Evolutionary conservation across 2,329 filamentous ascomycete species (phyloP).

Genomic region (Hymenotorrendiella dingleyae): DNA sequence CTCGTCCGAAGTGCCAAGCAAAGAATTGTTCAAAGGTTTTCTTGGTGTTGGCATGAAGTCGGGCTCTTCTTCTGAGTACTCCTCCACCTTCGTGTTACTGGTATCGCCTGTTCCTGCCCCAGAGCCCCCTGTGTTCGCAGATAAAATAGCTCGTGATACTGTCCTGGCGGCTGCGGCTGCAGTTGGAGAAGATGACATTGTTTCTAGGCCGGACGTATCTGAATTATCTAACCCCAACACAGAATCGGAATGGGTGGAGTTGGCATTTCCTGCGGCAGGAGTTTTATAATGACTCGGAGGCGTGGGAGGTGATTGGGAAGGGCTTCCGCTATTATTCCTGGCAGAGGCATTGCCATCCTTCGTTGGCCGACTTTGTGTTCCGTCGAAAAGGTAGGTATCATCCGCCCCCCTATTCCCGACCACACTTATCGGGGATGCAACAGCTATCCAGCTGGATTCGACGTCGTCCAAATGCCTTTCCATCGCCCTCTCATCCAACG

Average conservation of each 20-base stretch:
- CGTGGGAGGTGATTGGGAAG: constrained; percentile 19
- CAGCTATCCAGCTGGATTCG: constrained; percentile 59
- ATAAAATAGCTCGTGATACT: constrained; percentile 46
- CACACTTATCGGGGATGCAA: constrained; percentile 48
- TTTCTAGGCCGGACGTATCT: constrained; percentile 47
- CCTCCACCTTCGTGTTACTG: constrained; percentile 8
- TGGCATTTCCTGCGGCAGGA: constrained; percentile 13
- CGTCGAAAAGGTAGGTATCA: constrained; percentile 56
- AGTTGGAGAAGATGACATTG: constrained; percentile 50
- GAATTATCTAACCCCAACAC: constrained; percentile 31
- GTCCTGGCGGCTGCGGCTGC: constrained; percentile 48
- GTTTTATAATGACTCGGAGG: constrained; percentile 26
- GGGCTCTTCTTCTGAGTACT: constrained; percentile 16
- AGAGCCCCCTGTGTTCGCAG: constrained; percentile 31
- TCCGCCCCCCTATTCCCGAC: constrained; percentile 41
- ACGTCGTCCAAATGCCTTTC: constrained; percentile 51
- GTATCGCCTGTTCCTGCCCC: constrained; percentile 10
- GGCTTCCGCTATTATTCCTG: background rate
- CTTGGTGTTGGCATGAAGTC: constrained; percentile 23
- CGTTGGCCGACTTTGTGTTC: constrained; percentile 8
- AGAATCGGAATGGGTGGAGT: constrained; percentile 13
- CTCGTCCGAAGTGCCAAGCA: constrained; percentile 16
- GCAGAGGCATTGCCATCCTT: background rate
- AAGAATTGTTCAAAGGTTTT: constrained; percentile 13
- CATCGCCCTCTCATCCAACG: constrained; percentile 30